phyloP scores from a whole-genome alignment of 345 rosid genomes.

The Microcos paniculata region DNA sequence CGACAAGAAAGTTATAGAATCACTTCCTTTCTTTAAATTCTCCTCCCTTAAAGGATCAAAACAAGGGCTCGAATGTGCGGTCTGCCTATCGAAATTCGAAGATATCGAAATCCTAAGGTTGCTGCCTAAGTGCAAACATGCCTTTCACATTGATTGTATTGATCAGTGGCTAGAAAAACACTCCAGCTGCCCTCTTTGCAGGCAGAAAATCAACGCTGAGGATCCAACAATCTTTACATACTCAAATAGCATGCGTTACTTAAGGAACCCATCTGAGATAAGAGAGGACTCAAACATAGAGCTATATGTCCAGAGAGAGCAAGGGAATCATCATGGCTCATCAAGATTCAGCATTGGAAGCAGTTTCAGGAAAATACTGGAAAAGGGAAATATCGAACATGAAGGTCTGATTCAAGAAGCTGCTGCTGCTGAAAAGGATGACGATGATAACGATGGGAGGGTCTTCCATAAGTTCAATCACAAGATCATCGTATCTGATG shows the following conservation, averaged over 20 bases:
- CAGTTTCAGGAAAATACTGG: slow-evolving; percentile 57
- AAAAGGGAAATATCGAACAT: slow-evolving; percentile 30
- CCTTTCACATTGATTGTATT: slow-evolving; percentile 78
- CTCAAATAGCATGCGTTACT: slow-evolving; percentile 59
- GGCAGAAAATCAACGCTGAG: slow-evolving; percentile 51
- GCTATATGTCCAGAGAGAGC: slow-evolving; percentile 68
- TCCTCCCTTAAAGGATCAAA: slow-evolving; percentile 71
- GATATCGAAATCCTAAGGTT: slow-evolving; percentile 69
- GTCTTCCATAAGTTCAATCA: slow-evolving; percentile 63
- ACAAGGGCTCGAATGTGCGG: slow-evolving; percentile 83
- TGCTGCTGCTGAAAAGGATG: slow-evolving; percentile 16
- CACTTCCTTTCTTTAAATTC: slow-evolving; percentile 88
- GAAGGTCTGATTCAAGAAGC: slow-evolving; percentile 23
- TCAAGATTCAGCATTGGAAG: slow-evolving; percentile 69
- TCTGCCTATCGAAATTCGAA: slow-evolving; percentile 83
- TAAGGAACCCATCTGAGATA: slow-evolving; percentile 41
- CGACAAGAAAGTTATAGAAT: slow-evolving; percentile 67
- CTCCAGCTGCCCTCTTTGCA: slow-evolving; percentile 87
- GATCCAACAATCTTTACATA: slow-evolving; percentile 50
- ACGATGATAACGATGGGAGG: slow-evolving; percentile 23
- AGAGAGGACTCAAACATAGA: slow-evolving; percentile 55
- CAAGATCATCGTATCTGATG: slow-evolving; percentile 67
- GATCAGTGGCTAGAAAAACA: slow-evolving; percentile 92
- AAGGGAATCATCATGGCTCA: slow-evolving; percentile 48
- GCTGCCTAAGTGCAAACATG: slow-evolving; percentile 84